Conservation (phyloP, 192 early-diverging fungal species). For the Rhizophagus sp. region DNA sequence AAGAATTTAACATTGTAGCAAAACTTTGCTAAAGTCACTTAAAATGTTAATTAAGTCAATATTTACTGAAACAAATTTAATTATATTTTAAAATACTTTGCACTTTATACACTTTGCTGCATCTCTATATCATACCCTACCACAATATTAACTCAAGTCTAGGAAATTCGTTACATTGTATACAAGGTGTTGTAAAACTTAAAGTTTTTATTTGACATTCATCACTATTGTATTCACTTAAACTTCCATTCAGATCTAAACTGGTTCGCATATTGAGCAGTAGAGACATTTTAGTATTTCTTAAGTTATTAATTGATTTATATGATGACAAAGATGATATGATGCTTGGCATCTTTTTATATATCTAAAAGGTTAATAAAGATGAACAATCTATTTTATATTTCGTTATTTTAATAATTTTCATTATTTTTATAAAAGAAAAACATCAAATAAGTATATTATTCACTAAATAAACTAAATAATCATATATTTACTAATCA, state of each 20-base stretch:
- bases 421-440: no score
- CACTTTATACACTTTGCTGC: not conserved
- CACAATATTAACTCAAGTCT: slow-evolving; percentile 5
- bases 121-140: slow-evolving; percentile 13
- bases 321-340: not conserved
- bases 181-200: slow-evolving; percentile 12
- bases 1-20: not conserved
- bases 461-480: no score
- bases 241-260: not conserved
- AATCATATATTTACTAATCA: no score
- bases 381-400: no score
- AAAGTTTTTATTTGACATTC: slow-evolving; percentile 10
- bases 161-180: slow-evolving; percentile 4
- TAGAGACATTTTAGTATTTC: slow-evolving; percentile 4
- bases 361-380: no score
- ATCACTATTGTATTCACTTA: slow-evolving; percentile 21
- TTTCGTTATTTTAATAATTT: no score
- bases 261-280: not conserved
- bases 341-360: no score
- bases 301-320: no score
- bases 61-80: not conserved
- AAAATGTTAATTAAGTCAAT: no score
- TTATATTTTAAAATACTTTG: not conserved
- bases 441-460: no score
- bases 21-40: not conserved